Percentiles rank a stretch among this genome's conserved stretches.
These are phyloP conservation scores for Boechera stricta DNA, from an alignment of 345 rosid species.

Conservation along the genomic window DNA sequence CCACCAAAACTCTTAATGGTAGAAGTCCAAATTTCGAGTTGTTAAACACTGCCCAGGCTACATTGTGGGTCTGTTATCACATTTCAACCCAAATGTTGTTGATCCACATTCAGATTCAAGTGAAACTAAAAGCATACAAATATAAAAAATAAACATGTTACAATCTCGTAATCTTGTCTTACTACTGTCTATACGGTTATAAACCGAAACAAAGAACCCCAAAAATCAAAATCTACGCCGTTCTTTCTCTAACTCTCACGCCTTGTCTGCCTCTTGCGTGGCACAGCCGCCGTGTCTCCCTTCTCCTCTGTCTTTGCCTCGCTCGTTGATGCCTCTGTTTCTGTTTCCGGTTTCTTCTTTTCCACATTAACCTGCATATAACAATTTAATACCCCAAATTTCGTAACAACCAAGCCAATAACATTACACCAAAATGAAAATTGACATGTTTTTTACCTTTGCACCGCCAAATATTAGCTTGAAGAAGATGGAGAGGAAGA, in stretches of 20 bases:
- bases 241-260: constrained; percentile 52
- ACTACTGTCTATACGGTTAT: constrained; percentile 25
- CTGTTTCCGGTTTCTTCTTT: constrained; percentile 40
- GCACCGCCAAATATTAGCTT: constrained; percentile 67
- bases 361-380: constrained; percentile 49
- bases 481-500: constrained; percentile 48
- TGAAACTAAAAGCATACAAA: constrained; percentile 20
- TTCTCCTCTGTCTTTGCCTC: constrained; percentile 51
- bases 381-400: neutral
- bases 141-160: neutral
- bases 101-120: neutral
- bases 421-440: neutral
- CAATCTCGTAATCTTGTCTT: constrained; percentile 16
- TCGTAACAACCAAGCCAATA: neutral
- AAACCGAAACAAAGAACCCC: constrained; percentile 7
- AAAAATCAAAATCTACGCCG: constrained; percentile 6
- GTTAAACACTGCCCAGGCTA: neutral
- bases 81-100: neutral
- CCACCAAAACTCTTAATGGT: no score
- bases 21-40: neutral
- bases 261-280: constrained; percentile 54
- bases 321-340: constrained; percentile 49
- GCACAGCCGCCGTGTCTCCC: constrained; percentile 49
- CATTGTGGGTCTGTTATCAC: neutral
- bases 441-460: constrained; percentile 46